phyloP scores from a whole-genome alignment of 352 stramenopile species.

The Globisporangium carolinianum region DNA sequence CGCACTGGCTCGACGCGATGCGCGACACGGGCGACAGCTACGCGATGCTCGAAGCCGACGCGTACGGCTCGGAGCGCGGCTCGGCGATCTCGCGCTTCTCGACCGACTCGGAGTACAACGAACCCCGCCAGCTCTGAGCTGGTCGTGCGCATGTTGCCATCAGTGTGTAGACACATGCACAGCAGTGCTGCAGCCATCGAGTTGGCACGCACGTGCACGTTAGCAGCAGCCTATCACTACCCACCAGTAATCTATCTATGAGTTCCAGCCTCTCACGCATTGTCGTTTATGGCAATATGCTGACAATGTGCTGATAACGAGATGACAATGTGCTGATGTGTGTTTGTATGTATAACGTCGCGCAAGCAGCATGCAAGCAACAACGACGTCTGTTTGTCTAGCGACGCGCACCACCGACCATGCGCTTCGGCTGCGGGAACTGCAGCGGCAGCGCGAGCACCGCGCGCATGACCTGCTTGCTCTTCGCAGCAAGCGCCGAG shows the following conservation, averaged over 20 bases:
- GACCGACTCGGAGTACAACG: slow-evolving; percentile 48
- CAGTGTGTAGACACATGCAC: too few relatives aligned
- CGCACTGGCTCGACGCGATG: slow-evolving; percentile 62
- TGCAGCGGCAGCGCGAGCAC: slow-evolving; percentile 74
- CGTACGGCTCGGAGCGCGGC: slow-evolving; percentile 47
- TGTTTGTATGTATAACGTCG: too few relatives aligned
- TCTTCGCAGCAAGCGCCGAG: slow-evolving; percentile 37
- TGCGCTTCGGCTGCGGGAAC: slow-evolving; percentile 65
- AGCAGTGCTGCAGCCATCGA: too few relatives aligned
- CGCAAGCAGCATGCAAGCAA: not conserved
- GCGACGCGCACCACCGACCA: slow-evolving; percentile 18
- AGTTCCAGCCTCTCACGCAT: not conserved
- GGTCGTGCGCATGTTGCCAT: too few relatives aligned
- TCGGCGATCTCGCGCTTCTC: slow-evolving; percentile 71
- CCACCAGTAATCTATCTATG: slow-evolving; percentile 1
- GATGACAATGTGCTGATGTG: too few relatives aligned
- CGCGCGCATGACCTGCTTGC: slow-evolving; percentile 61
- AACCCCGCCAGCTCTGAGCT: not conserved
- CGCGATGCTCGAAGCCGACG: slow-evolving; percentile 73
- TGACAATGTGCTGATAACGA: too few relatives aligned
- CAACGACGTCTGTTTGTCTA: slow-evolving; percentile 1
- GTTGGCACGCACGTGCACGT: not conserved
- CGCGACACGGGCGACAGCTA: slow-evolving; percentile 80
- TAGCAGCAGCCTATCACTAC: not conserved
- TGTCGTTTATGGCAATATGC: too few relatives aligned